Evolutionary conservation across 768 basidiomycete species (phyloP).

Genomic region (Lentinula edodes): DNA sequence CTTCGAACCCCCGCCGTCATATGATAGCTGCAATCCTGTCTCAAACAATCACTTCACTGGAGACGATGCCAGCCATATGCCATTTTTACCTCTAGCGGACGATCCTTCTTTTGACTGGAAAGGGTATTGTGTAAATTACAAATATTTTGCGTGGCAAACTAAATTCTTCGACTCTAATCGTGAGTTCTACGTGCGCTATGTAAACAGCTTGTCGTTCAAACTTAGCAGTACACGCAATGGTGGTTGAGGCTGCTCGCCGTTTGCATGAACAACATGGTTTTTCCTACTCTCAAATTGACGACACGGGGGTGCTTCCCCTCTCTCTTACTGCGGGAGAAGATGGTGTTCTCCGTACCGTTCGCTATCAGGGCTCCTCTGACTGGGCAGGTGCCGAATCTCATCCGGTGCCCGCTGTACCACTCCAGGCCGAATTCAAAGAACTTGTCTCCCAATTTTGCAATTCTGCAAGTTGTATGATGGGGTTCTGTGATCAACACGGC

Average conservation of each 20-base stretch:
- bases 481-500: conserved; percentile 3
- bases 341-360: conserved; percentile 20
- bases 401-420: not conserved
- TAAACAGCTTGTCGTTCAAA: not conserved
- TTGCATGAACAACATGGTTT: conserved; percentile 34
- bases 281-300: conserved; percentile 40
- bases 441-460: conserved; percentile 5
- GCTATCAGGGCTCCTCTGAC: conserved; percentile 8
- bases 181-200: conserved; percentile 17
- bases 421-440: not conserved
- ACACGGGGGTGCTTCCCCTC: conserved; percentile 39
- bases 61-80: conserved; percentile 53
- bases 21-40: conserved; percentile 38
- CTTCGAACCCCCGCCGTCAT: not conserved
- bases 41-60: conserved; percentile 42
- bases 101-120: conserved; percentile 45
- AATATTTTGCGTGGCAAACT: conserved; percentile 45
- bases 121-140: conserved; percentile 36
- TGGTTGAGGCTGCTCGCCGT: conserved; percentile 40
- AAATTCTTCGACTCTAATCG: conserved; percentile 31
- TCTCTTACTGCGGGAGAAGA: conserved; percentile 13
- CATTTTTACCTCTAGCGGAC: conserved; percentile 60
- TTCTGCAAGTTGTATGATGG: not conserved
- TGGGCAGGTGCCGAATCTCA: not conserved
- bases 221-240: conserved; percentile 41